Conservation (phyloP, 148 eudicot genomes). For the Cornus controversa region DNA sequence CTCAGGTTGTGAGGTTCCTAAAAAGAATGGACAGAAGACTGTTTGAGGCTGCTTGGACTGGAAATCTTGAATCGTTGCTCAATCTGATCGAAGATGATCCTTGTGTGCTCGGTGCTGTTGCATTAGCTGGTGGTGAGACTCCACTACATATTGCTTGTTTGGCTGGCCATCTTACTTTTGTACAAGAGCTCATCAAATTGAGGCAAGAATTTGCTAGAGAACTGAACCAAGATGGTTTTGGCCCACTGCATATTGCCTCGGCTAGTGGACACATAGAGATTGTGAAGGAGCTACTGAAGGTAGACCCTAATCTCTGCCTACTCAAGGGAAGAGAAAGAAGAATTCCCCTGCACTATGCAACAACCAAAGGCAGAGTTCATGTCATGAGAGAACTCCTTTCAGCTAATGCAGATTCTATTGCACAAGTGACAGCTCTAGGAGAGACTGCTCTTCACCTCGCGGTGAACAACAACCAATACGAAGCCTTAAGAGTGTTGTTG, state of each 20-base stretch:
- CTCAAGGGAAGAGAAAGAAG: slow-evolving; percentile 41
- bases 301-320: slow-evolving; percentile 25
- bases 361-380: slow-evolving; percentile 36
- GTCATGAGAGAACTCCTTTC: slow-evolving; percentile 39
- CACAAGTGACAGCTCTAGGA: slow-evolving; percentile 41
- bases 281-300: slow-evolving; percentile 41
- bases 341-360: slow-evolving; percentile 53
- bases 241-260: slow-evolving; percentile 56
- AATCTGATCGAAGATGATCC: slow-evolving; percentile 30
- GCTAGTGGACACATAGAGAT: slow-evolving; percentile 44
- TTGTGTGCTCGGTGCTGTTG: slow-evolving; percentile 22
- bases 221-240: slow-evolving; percentile 46
- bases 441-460: slow-evolving; percentile 66
- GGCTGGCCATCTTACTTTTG: slow-evolving; percentile 39
- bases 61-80: slow-evolving; percentile 28
- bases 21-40: slow-evolving; percentile 25
- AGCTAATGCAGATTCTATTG: slow-evolving; percentile 28
- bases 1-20: neutral
- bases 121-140: slow-evolving; percentile 24
- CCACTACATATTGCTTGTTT: slow-evolving; percentile 39
- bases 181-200: slow-evolving; percentile 23
- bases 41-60: slow-evolving; percentile 27
- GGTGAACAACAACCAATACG: slow-evolving; percentile 41
- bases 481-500: slow-evolving; percentile 32
- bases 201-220: slow-evolving; percentile 37